These are phyloP conservation scores for Usnea hakonensis DNA, from an alignment of 495 filamentous ascomycete species.

Conservation along the genomic window DNA sequence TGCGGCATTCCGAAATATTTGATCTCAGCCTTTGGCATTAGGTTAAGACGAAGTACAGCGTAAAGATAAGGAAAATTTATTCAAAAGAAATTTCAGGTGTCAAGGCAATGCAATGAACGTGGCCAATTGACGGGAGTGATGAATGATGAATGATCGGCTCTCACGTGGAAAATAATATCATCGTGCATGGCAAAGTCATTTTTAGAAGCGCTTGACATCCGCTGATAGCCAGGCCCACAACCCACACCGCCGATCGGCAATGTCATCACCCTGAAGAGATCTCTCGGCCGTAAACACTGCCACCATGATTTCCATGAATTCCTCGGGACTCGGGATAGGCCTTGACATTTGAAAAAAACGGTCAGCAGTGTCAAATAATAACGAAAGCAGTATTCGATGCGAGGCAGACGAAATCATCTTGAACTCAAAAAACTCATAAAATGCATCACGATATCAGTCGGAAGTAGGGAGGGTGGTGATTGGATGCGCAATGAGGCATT, in stretches of 20 bases:
- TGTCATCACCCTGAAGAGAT: neutral
- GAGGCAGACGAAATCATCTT: neutral
- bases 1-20: neutral
- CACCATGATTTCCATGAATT: too few species aligned
- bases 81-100: neutral
- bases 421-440: neutral
- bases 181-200: neutral
- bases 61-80: neutral
- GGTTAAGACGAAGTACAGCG: neutral
- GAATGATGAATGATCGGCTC: neutral
- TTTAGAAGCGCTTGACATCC: neutral
- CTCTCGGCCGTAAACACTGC: neutral
- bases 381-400: neutral
- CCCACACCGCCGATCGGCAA: constrained; percentile 1
- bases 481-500: constrained; percentile 4
- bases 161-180: neutral
- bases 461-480: neutral
- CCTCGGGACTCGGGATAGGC: neutral
- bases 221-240: too few species aligned
- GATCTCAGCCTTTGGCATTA: neutral
- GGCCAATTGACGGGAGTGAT: too few species aligned
- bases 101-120: neutral
- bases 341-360: too few species aligned
- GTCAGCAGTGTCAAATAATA: neutral
- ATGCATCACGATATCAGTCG: neutral